Conservation (phyloP, 345 rosid species). For the Pistacia integerrima region DNA sequence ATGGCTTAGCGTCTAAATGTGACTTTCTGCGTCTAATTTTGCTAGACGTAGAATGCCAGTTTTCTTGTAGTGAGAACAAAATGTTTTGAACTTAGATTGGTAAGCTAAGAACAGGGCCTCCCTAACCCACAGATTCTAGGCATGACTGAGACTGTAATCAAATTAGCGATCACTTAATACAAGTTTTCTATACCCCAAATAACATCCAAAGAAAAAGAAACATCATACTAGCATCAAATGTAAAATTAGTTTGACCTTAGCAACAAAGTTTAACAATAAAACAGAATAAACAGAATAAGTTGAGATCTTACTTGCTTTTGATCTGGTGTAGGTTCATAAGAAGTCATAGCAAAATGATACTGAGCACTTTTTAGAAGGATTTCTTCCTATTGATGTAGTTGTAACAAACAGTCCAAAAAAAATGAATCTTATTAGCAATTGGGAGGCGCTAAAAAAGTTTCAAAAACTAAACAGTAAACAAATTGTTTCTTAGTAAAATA, state of each 20-base stretch:
- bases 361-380: constrained; percentile 67
- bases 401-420: constrained; percentile 31
- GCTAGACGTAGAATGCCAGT: too few species aligned
- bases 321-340: constrained; percentile 82
- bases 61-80: too few species aligned
- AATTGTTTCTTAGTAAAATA: background rate
- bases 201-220: background rate
- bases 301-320: constrained; percentile 62
- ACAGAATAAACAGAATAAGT: background rate
- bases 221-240: background rate
- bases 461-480: background rate
- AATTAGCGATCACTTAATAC: too few species aligned
- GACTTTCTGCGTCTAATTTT: too few species aligned
- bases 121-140: too few species aligned
- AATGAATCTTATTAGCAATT: background rate
- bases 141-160: too few species aligned
- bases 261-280: constrained; percentile 1
- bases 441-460: background rate
- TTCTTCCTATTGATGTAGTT: constrained; percentile 91
- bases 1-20: too few species aligned
- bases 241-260: background rate
- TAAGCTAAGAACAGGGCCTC: background rate
- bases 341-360: constrained; percentile 59
- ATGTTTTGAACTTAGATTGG: too few species aligned
- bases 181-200: background rate